Evolutionary conservation across 2,329 filamentous ascomycete genomes (phyloP), one percentile per base, ranked within the genome.

Genomic region (Sphaceloma murrayae): DNA sequence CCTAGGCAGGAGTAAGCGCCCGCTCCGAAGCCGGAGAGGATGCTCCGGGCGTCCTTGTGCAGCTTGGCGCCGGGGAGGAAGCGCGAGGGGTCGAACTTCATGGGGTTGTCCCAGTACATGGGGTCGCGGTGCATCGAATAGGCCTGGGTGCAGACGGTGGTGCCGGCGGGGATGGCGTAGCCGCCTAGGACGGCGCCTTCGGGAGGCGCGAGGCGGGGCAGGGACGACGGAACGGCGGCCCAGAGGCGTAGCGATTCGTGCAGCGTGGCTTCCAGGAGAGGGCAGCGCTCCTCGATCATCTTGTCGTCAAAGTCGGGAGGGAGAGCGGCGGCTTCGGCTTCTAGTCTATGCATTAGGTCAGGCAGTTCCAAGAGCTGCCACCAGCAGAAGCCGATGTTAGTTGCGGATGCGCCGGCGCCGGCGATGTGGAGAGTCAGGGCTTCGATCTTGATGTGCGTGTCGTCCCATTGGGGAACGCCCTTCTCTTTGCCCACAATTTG

Each of bases 191-290:
- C 30, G 24, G n/a, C n/a, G 19, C 36, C 36, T 17, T 40, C 36
- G 6, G 36, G 36, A 16, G 36, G 36, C 14, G 61, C 57, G 5
- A 57, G 52, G 16, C 63, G 56, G 16, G 62, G 62, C 5, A 65
- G 50, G 30, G 53, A 56, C 13, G 54, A 55, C 2, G 62, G 61
- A 4, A 59, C 61, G 29, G 60, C 57, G 34, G 58, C 56, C 43
- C 62, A 62, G 8, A 65, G 46, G 1, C 64, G 58, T 13, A 64
- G 48, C 2, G 63, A 62, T 43, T 67, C 64, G 18, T 62, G 52
- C 24, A 67, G 60, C 2, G 62, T 58, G 4, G 57, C 56, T 43
- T 63, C 59, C 10, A 65, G 49, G 2, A 61, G 9, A 1, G 61
- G 57, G 24, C 36, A 40, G 9, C 36, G 24, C 22, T 40, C 39